Evolutionary conservation across 176 grass and related monocot genomes (phyloP).

Genomic region (Musa beccarii): DNA sequence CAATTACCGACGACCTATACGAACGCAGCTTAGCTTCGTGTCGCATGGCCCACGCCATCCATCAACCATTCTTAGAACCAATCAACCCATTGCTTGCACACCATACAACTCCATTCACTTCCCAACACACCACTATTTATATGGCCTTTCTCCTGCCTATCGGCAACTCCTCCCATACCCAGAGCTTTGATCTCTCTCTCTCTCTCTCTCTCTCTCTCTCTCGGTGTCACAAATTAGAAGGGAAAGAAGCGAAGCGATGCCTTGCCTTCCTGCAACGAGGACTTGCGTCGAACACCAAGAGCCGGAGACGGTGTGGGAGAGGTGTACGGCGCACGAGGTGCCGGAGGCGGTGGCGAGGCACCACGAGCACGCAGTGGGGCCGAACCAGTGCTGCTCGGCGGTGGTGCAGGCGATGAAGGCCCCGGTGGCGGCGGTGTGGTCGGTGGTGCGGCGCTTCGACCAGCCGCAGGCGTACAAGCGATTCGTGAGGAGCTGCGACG

Average conservation of each 20-base stretch:
- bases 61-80: no score
- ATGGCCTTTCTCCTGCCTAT: no score
- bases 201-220: background rate
- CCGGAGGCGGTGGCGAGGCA: background rate
- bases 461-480: constrained; percentile 78
- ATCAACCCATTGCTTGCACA: no score
- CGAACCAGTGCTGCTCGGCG: constrained; percentile 11
- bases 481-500: constrained; percentile 71
- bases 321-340: background rate
- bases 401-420: constrained; percentile 31
- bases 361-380: no score
- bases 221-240: no score
- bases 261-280: background rate
- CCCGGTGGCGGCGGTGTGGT: constrained; percentile 69
- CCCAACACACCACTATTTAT: no score
- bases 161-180: no score
- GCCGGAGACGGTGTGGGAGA: background rate
- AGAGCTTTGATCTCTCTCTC: background rate
- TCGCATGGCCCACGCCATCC: no score
- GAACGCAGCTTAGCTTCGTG: no score
- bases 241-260: background rate
- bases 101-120: no score
- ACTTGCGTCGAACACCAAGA: background rate
- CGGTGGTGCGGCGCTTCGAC: constrained; percentile 78
- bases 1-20: no score